phyloP scores from a whole-genome alignment of 352 stramenopile species.

The Globisporangium cederbergense region DNA sequence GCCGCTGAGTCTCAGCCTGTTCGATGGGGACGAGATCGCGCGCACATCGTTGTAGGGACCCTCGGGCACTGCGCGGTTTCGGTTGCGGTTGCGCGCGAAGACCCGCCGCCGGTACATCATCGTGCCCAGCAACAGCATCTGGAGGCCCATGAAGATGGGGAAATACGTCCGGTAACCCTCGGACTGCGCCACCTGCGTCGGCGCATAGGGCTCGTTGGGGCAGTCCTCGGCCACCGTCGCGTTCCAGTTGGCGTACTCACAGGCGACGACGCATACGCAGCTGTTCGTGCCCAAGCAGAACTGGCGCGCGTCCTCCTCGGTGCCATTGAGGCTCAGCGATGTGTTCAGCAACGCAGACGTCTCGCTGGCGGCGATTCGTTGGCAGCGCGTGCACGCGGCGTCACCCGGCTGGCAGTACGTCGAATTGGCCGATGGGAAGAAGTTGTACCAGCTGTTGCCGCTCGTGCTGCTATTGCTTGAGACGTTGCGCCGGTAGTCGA shows the following conservation, averaged over 20 bases:
- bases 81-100: conserved; percentile 28
- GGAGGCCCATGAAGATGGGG: conserved; percentile 64
- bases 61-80: conserved; percentile 15
- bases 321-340: conserved; percentile 33
- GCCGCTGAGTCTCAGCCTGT: conserved; percentile 57
- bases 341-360: conserved; percentile 19
- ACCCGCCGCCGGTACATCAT: conserved; percentile 57
- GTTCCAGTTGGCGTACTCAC: conserved; percentile 49
- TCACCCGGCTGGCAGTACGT: conserved; percentile 61
- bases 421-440: conserved; percentile 59
- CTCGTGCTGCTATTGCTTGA: conserved; percentile 26
- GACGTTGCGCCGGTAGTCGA: conserved; percentile 63
- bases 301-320: conserved; percentile 33
- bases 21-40: conserved; percentile 64
- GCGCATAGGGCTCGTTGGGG: conserved; percentile 19
- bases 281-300: conserved; percentile 50
- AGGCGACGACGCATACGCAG: conserved; percentile 68
- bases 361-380: conserved; percentile 25
- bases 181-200: conserved; percentile 13
- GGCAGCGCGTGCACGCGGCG: conserved; percentile 47
- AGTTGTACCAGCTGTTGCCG: conserved; percentile 49
- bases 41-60: conserved; percentile 75
- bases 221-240: conserved; percentile 51
- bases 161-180: conserved; percentile 59
- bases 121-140: conserved; percentile 51